Evolutionary conservation across 2,329 filamentous ascomycete genomes (phyloP).

Genomic region (Aspergillus pseudotamarii): DNA sequence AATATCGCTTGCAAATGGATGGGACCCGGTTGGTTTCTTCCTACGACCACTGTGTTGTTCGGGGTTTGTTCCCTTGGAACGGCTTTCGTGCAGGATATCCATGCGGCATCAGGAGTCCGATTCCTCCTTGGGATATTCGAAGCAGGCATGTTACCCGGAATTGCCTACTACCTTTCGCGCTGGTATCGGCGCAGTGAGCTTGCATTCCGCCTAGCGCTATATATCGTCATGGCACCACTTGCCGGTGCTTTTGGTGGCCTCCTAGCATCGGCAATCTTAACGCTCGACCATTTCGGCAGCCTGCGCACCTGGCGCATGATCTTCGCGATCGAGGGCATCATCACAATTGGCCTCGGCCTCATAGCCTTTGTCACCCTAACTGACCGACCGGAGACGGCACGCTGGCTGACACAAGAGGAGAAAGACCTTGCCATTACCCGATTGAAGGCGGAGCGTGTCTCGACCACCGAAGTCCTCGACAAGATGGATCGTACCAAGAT

Average conservation of each 20-base stretch:
- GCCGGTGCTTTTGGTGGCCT: conserved; percentile 73
- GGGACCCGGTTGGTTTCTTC: conserved; percentile 73
- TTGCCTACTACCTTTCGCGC: conserved; percentile 71
- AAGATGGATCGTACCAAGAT: conserved; percentile 63
- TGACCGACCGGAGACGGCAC: conserved; percentile 68
- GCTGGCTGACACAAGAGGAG: conserved; percentile 67
- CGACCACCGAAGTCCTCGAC: conserved; percentile 65
- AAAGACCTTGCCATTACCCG: conserved; percentile 68
- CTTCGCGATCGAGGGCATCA: conserved; percentile 71
- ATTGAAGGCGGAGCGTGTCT: conserved; percentile 69
- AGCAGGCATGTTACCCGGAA: conserved; percentile 72
- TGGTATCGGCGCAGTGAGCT: conserved; percentile 72
- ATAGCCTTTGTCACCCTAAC: conserved; percentile 67
- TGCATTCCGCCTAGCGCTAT: conserved; percentile 67
- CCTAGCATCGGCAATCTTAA: conserved; percentile 65
- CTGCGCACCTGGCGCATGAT: conserved; percentile 69
- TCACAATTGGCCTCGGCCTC: conserved; percentile 60
- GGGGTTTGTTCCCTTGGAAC: conserved; percentile 66
- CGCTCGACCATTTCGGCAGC: conserved; percentile 59
- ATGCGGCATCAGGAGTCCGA: conserved; percentile 61
- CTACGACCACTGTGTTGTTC: conserved; percentile 63
- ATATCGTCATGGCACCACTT: conserved; percentile 70
- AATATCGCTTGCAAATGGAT: conserved; percentile 71
- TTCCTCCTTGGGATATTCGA: conserved; percentile 71
- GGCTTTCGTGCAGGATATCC: conserved; percentile 63